Base-by-base conservation (phyloP, 257 asterid genomes). In the Nicotiana undulata region DNA sequence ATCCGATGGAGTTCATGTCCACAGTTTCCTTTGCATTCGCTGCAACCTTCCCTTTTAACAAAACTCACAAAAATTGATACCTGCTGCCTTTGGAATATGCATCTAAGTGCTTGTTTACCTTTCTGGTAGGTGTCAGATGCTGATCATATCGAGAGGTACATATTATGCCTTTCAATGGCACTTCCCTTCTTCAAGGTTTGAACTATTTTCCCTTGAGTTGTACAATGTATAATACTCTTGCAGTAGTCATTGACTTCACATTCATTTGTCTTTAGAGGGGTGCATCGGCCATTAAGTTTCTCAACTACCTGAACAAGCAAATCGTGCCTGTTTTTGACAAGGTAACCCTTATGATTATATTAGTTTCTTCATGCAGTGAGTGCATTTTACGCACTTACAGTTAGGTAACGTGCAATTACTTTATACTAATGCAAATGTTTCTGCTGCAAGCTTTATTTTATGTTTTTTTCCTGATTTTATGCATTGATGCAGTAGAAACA, bases 321-420 rank as follows among this genome's bases (percentile, higher is more conserved):
- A 92, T 95, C 46, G 59, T 93, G 84, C 98, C 98, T 63, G 93
- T 86, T 76, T 93, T 93, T 88, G 99, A 95, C 87, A 92, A 95
- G 98, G 99, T 93, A 90, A 84, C 26, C 26, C 74, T 59, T 59
- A 18, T 24, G 12, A 32, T 37, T 72, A 15, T 49, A 15, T 72
- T 72, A 46, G 26, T 72, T 72, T 72, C 24, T 72, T 72, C 20
- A 24, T 46, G 59, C 37, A 13, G 78, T 51, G 34, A 46, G 40
- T 72, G 40, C 61, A 46, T 46, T 72, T 46, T 56, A 46, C 12
- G 0, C 78, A 13, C 59, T 72, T 72, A 46, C 15, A 6, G 40
- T 46, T 46, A n/a, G 37, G 60, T 24, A 7, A 49, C 9, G 7
- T 72, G 61, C 77, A 6, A 12, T 24, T 6, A 22, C 37, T 72